Evolutionary conservation across 768 basidiomycete genomes (phyloP), one percentile per base, ranked within the genome.

Genomic region (Pleurotus ostreatus): DNA sequence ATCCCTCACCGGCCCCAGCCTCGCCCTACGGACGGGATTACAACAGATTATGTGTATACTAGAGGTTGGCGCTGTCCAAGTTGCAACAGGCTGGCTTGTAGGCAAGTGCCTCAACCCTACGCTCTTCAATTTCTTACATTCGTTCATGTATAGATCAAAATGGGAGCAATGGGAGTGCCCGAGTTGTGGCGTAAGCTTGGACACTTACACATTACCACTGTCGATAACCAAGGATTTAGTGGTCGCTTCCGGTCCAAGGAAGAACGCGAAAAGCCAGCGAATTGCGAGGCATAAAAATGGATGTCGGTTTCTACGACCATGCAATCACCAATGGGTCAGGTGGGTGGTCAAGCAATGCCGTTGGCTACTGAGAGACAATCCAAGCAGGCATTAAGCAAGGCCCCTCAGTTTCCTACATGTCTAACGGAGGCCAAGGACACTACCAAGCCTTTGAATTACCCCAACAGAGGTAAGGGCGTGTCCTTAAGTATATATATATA

Each of bases 161-260:
- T 91, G 89, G 89, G 81, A 88, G 64, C 64, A 77, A 48, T 90
- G 88, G 82, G 79, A 88, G 65, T 93, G 90, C 62, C 68, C 74
- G 30, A 63, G 74, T 55, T 92, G 89, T 64, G 62, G 73, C 15
- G 89, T 89, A 67, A 40, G 64, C 59, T 34, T 20, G 22, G 11
- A 30, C 16, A 55, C 40, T 55, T 20, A 2, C 40, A 41, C 16
- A 30, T 15, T 16, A 18, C 39, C n/a, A 51, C 7, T 51, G 12
- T 39, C 37, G 49, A 55, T 41, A 30, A 15, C 16, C 37, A 16
- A 43, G 5, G 20, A 18, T 40, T 3, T 18, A 74, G 72, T 60
- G 51, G 1, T 66, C 49, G n/a, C 51, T 16, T 5, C 37, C 12
- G 7, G 20, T 53, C 63, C 65, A 9, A 67, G 57, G 55, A 61